Evolutionary conservation across 2,329 filamentous ascomycete genomes (phyloP).

Genomic region (Fusarium concolor): DNA sequence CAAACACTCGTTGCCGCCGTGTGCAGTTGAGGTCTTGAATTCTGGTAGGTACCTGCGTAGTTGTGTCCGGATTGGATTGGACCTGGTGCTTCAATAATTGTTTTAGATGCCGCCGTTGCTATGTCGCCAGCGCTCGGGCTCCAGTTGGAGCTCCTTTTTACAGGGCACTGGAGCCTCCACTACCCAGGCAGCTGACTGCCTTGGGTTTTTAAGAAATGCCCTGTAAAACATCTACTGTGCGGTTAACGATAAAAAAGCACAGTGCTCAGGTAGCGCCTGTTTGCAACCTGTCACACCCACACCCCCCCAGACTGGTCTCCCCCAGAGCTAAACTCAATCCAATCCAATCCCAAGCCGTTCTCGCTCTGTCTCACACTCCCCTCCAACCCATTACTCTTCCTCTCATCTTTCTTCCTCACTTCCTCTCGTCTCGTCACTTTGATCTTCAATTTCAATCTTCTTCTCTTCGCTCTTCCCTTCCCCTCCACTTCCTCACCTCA

Average conservation of each 20-base stretch:
- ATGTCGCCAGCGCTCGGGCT: conserved; percentile 34
- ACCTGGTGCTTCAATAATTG: conserved; percentile 17
- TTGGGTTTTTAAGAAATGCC: conserved; percentile 11
- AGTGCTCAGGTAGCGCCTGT: conserved; percentile 32
- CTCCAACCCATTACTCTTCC: conserved; percentile 37
- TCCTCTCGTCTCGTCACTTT: conserved; percentile 41
- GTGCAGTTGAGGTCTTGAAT: conserved; percentile 13
- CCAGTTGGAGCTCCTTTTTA: conserved; percentile 7
- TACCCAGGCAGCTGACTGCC: conserved; percentile 26
- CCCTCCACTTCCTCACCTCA: conserved; percentile 13
- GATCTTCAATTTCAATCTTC: conserved; percentile 39
- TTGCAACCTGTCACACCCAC: conserved; percentile 33
- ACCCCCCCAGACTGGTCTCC: conserved; percentile 30
- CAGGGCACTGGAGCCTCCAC: conserved; percentile 31
- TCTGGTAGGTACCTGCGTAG: not conserved
- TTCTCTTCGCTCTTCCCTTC: conserved; percentile 28
- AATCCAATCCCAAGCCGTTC: conserved; percentile 45
- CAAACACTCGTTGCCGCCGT: conserved; percentile 28
- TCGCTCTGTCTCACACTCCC: conserved; percentile 35
- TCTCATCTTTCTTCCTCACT: conserved; percentile 36
- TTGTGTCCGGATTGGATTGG: conserved; percentile 15
- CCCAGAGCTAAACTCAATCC: conserved; percentile 47
- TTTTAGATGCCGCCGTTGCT: conserved; percentile 44
- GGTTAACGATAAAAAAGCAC: conserved; percentile 10
- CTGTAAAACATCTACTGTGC: conserved; percentile 28